Percentiles rank a stretch among this genome's conserved stretches.
These are phyloP conservation scores for Metschnikowia anglica DNA, from an alignment of 805 yeast genomes.

Conservation along the genomic window DNA sequence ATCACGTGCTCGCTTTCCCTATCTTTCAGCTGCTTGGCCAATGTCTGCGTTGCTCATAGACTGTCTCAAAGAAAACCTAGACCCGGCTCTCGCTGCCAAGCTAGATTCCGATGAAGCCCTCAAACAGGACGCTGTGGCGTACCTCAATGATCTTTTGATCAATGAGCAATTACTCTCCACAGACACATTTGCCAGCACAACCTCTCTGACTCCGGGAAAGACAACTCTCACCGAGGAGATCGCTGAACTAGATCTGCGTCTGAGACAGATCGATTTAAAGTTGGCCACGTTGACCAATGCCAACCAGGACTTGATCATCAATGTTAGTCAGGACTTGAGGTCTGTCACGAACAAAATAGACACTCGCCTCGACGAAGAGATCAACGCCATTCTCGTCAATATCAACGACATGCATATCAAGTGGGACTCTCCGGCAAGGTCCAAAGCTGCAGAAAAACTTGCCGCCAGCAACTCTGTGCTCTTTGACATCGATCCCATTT, in stretches of 20 bases:
- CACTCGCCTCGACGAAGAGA: constrained; percentile 17
- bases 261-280: constrained; percentile 46
- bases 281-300: constrained; percentile 41
- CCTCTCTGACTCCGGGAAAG: constrained; percentile 19
- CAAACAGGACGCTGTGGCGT: constrained; percentile 25
- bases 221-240: constrained; percentile 61
- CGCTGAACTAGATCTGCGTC: constrained; percentile 66
- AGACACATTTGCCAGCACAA: constrained; percentile 42
- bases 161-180: constrained; percentile 49
- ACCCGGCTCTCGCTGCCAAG: constrained; percentile 21
- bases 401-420: constrained; percentile 8
- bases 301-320: constrained; percentile 48
- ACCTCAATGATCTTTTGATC: constrained; percentile 44
- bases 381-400: constrained; percentile 10
- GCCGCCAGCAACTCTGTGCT: constrained; percentile 38
- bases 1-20: too few species aligned
- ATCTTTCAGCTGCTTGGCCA: background rate
- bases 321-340: constrained; percentile 35
- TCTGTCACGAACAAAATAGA: constrained; percentile 16
- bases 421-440: constrained; percentile 5
- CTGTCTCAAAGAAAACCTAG: constrained; percentile 30
- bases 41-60: constrained; percentile 39
- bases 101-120: constrained; percentile 24
- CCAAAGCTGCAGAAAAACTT: constrained; percentile 23
- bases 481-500: constrained; percentile 64